Conservation (phyloP, 2,329 filamentous ascomycete species). For the Diatrype stigma region DNA sequence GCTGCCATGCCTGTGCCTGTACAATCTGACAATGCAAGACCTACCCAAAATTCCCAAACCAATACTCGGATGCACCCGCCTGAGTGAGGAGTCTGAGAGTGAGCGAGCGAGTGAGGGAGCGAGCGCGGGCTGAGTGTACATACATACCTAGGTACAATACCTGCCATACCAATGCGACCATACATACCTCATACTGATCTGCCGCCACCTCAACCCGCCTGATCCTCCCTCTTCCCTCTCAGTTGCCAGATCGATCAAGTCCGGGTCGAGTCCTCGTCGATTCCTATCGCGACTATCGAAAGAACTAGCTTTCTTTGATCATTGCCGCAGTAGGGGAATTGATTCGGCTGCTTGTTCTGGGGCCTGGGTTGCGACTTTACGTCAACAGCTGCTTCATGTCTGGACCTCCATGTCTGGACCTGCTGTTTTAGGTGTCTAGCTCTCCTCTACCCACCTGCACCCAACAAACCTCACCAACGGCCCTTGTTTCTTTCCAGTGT, state of each 20-base stretch:
- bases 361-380: neutral
- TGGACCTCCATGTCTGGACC: neutral
- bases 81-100: no score
- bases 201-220: neutral
- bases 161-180: no score
- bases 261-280: neutral
- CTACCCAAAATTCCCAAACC: no score
- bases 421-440: neutral
- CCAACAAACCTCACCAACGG: neutral
- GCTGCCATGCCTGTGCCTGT: no score
- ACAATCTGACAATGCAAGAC: no score
- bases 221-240: neutral
- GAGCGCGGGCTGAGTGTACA: no score
- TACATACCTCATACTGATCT: neutral
- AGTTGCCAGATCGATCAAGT: neutral
- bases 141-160: no score
- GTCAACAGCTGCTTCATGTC: neutral
- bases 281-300: neutral
- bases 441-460: neutral
- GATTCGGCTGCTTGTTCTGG: neutral
- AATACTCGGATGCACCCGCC: no score
- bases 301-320: neutral
- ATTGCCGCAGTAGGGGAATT: neutral
- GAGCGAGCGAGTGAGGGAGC: no score
- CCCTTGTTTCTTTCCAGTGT: neutral